These are phyloP conservation scores for Pseudogymnoascus sp. DNA, from an alignment of 2,329 filamentous ascomycete species.

Conservation along the genomic window DNA sequence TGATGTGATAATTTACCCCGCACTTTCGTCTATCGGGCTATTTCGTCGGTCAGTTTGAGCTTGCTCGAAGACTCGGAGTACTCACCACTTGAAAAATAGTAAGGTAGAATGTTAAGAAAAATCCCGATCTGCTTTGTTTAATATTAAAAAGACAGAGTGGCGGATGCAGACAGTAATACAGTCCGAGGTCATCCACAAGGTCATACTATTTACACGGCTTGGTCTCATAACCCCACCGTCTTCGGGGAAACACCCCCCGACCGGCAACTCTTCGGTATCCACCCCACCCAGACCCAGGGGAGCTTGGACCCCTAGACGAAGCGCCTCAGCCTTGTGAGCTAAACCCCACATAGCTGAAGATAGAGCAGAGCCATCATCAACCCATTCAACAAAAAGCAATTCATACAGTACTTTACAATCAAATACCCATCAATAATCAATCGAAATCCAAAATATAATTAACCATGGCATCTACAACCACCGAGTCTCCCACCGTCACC, in stretches of 20 bases:
- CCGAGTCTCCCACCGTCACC: not conserved
- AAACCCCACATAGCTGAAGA: slow-evolving; percentile 4
- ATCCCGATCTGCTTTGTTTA: not conserved
- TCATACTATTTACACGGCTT: not conserved
- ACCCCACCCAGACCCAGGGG: not conserved
- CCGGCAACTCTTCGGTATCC: not conserved
- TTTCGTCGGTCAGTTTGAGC: not conserved
- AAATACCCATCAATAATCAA: not conserved
- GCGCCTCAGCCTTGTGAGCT: not conserved
- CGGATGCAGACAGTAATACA: slow-evolving; percentile 1
- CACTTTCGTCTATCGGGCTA: not conserved
- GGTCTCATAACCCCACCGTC: not conserved
- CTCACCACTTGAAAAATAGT: not conserved
- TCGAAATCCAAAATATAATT: not conserved
- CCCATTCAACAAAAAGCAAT: not conserved
- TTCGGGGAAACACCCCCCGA: slow-evolving; percentile 4
- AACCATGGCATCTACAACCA: not conserved
- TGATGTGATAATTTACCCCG: not conserved
- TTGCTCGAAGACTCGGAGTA: not conserved
- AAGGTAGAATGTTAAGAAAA: not conserved
- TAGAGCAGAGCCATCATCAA: not conserved
- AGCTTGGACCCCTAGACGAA: not conserved
- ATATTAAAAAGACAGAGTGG: not conserved
- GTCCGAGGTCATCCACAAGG: not conserved
- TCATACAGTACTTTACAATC: not conserved